Evolutionary conservation across 1,139 yeast genomes (phyloP).

Genomic region (Ogataea hybrid): DNA sequence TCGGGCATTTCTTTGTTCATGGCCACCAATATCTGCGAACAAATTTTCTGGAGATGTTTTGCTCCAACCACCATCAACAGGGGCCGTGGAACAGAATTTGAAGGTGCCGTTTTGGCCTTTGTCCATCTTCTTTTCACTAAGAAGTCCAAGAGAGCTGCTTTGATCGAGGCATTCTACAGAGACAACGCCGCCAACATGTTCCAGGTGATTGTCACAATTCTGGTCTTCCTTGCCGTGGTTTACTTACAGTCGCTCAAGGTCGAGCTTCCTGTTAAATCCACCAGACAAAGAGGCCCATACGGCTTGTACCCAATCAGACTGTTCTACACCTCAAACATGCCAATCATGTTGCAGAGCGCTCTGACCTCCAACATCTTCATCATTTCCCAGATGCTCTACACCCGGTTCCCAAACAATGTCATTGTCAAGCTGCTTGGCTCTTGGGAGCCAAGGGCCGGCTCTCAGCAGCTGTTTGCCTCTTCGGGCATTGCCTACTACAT

Average conservation of each 20-base stretch:
- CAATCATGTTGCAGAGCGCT: conserved; percentile 96
- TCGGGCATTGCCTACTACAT: conserved; percentile 91
- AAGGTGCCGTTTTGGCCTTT: conserved; percentile 91
- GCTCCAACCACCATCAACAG: conserved; percentile 95
- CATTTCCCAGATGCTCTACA: conserved; percentile 87
- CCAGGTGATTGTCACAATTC: conserved; percentile 79
- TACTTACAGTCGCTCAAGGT: conserved; percentile 95
- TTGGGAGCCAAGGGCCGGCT: conserved; percentile 86
- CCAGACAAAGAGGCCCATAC: conserved; percentile 93
- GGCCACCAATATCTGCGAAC: conserved; percentile 97
- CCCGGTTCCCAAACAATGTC: conserved; percentile 83
- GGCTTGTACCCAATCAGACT: conserved; percentile 90
- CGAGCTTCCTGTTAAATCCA: conserved; percentile 90
- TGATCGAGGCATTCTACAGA: conserved; percentile 94
- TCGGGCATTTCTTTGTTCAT: conserved; percentile 94
- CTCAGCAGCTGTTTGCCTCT: conserved; percentile 82
- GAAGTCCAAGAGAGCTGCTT: conserved; percentile 86
- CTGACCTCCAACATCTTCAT: conserved; percentile 88
- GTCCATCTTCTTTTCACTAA: conserved; percentile 88
- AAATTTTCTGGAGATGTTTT: conserved; percentile 96
- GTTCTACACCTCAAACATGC: conserved; percentile 95
- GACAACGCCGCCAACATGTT: conserved; percentile 90
- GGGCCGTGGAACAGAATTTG: conserved; percentile 95
- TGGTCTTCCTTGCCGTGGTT: conserved; percentile 81
- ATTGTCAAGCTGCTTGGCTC: conserved; percentile 77